Base-by-base conservation (phyloP, 345 rosid species). In the Eucalyptus marginata region DNA sequence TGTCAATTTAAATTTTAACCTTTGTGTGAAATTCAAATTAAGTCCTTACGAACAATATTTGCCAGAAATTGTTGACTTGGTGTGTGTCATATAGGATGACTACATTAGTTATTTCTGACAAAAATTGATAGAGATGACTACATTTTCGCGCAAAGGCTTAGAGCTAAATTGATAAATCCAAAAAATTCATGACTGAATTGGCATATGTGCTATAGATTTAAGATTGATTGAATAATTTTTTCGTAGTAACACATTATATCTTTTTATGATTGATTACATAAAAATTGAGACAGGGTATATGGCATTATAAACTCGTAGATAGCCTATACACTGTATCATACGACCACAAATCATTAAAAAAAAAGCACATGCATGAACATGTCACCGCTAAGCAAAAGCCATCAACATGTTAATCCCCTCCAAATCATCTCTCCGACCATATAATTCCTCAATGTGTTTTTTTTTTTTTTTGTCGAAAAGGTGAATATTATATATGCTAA, bases 31-130 rank as follows among this genome's bases (percentile, higher is more conserved):
- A 58, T 25, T 58, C n/a, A 15, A 58, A 11, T 58, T 58, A 58
- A 58, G 64, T 58, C 3, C 14, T 58, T 58, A 5, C 14, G 3
- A 11, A 25, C 4, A 58, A 58, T 58, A 24, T 25, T 10, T 58
- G 1, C 0, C 3, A 5, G 12, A 25, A 58, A 25, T 58, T 27
- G 1, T 27, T 25, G 22, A 58, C n/a, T 11, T 25, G n/a, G 64
- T 25, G 13, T 25, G n/a, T 59, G 31, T 27, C 64, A 58, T 5
- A 25, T 58, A 58, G 12, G 13, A 59, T 11, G 31, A 31, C 31
- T 1, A 59, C 2, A 5, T 59, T 1, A 59, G 7, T 1, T 7
- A 59, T 59, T 27, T 59, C 1, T 59, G 8, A 3, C 1, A 0
- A 27, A 59, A 27, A 59, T 12, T 59, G 14, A 27, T 27, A 59